phyloP scores from a whole-genome alignment of 495 filamentous ascomycete species.

The Hyaloscypha finlandica region DNA sequence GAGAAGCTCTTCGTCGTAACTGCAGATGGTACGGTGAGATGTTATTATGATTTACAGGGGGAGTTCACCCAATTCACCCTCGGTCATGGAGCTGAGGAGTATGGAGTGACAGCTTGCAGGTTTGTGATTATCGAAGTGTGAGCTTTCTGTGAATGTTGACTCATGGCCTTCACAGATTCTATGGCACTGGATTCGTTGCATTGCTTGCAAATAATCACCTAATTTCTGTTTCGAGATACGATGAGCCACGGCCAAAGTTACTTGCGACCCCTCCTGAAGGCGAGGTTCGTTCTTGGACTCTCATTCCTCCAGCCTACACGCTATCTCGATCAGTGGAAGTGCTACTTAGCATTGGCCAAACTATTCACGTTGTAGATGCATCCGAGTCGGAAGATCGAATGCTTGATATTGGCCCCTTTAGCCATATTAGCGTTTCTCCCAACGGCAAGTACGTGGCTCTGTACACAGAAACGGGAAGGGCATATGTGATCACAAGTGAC shows the following conservation, averaged over 20 bases:
- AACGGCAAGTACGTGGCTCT: conserved; percentile 86
- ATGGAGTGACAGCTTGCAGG: conserved; percentile 80
- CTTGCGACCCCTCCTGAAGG: conserved; percentile 78
- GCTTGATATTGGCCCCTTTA: conserved; percentile 89
- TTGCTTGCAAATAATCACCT: conserved; percentile 86
- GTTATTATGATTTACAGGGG: conserved; percentile 87
- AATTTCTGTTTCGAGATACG: conserved; percentile 82
- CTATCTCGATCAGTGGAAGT: conserved; percentile 96
- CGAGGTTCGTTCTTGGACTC: conserved; percentile 81
- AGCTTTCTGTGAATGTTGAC: conserved; percentile 5
- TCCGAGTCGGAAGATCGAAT: conserved; percentile 88
- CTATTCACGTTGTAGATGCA: conserved; percentile 82
- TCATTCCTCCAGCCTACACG: conserved; percentile 86
- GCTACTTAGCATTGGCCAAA: conserved; percentile 80
- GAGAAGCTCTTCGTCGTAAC: conserved; percentile 90
- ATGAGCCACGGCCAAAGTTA: conserved; percentile 84
- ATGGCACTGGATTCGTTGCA: conserved; percentile 89
- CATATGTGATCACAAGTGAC: conserved; percentile 92
- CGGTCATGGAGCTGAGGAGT: conserved; percentile 85
- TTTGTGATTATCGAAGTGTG: conserved; percentile 16
- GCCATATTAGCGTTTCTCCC: conserved; percentile 84
- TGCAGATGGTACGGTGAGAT: conserved; percentile 85
- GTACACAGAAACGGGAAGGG: conserved; percentile 80
- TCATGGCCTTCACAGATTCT: conserved; percentile 55
- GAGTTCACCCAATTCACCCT: conserved; percentile 97